Conservation (phyloP, 2,329 filamentous ascomycete genomes). For the Talaromyces sp. region DNA sequence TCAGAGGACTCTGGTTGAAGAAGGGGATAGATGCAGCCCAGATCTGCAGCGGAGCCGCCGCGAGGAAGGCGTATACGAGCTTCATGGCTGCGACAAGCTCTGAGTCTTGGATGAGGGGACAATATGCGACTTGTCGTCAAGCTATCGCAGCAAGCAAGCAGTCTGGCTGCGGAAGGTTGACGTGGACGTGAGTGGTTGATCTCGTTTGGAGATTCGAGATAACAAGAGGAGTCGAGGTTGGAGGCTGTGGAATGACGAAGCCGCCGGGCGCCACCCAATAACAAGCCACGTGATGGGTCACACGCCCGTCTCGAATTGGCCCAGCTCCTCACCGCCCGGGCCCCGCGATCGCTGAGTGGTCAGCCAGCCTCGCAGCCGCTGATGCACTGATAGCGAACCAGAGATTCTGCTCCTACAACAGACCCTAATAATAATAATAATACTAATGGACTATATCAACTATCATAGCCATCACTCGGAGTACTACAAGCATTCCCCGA, state of each 20-base stretch:
- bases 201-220: neutral
- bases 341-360: neutral
- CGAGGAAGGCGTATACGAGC: constrained; percentile 35
- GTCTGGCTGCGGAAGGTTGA: neutral
- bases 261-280: constrained; percentile 3
- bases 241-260: constrained; percentile 8
- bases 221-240: neutral
- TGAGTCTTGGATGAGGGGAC: neutral
- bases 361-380: neutral
- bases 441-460: neutral
- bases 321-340: constrained; percentile 3
- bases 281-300: constrained; percentile 10
- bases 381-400: too few relatives aligned
- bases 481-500: neutral
- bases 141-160: neutral
- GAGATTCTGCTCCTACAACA: too few relatives aligned
- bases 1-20: constrained; percentile 49
- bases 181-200: neutral
- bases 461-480: neutral
- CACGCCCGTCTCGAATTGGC: neutral
- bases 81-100: constrained; percentile 29
- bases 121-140: neutral
- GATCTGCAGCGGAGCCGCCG: constrained; percentile 41
- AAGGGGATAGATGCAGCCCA: constrained; percentile 39
- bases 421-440: too few relatives aligned